phyloP scores from a whole-genome alignment of 2,329 filamentous ascomycete species.

The Myriosclerotinia duriaeana region DNA sequence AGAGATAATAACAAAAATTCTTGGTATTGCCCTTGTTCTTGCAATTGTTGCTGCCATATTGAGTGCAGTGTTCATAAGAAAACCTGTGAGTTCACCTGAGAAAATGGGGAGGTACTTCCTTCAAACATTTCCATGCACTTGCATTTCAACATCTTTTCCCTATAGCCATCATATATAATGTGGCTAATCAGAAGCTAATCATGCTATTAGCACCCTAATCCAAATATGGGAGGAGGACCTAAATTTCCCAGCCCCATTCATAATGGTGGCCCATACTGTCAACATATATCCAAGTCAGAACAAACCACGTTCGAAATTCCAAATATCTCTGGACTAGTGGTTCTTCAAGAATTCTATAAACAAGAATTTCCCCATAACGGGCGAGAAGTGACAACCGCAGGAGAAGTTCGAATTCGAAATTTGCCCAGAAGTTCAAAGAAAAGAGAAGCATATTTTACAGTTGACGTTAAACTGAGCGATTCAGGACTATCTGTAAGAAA shows the following conservation, averaged over 20 bases:
- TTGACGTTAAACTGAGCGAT: conserved; percentile 35
- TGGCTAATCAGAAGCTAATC: background rate
- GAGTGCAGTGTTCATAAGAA: background rate
- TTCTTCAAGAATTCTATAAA: conserved; percentile 32
- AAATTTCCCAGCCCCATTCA: conserved; percentile 23
- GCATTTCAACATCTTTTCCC: too few relatives aligned
- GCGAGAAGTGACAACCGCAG: conserved; percentile 29
- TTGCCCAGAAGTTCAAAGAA: conserved; percentile 30
- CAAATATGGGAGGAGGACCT: conserved; percentile 13
- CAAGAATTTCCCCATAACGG: conserved; percentile 21
- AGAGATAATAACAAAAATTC: conserved; percentile 24
- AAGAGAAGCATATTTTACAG: conserved; percentile 32
- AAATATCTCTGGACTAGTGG: conserved; percentile 28
- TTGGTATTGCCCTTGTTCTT: conserved; percentile 31
- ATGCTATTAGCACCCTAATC: background rate
- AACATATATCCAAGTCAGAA: conserved; percentile 28
- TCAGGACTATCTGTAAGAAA: conserved; percentile 28
- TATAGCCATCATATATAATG: background rate
- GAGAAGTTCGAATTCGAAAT: conserved; percentile 34
- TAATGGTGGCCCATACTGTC: conserved; percentile 31
- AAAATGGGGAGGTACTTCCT: background rate
- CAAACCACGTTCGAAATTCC: conserved; percentile 31
- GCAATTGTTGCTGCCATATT: conserved; percentile 10
- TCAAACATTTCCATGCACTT: background rate
- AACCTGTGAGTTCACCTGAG: background rate